phyloP scores from a whole-genome alignment of 192 early-diverging fungal genomes.

The Podila horticola region DNA sequence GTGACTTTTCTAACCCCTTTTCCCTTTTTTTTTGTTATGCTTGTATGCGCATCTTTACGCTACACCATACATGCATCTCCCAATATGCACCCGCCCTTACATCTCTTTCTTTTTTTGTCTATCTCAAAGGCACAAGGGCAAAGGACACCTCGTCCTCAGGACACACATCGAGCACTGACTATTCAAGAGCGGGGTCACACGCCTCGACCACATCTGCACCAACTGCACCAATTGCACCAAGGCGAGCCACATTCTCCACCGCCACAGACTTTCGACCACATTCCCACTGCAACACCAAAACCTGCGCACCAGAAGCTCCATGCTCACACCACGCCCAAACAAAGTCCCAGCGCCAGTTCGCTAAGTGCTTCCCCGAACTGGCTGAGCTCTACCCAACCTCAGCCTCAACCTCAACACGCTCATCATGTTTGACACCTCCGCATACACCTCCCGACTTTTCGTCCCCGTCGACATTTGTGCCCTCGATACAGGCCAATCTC shows the following conservation, averaged over 20 bases:
- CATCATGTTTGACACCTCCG: neutral
- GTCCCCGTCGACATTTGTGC: neutral
- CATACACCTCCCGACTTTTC: slow-evolving; percentile 1
- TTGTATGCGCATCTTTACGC: too few relatives aligned
- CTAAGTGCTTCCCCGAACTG: slow-evolving; percentile 1
- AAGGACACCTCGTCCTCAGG: too few relatives aligned
- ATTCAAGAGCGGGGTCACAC: too few relatives aligned
- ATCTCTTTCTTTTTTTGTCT: too few relatives aligned
- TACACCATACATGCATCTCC: too few relatives aligned
- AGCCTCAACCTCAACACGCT: neutral
- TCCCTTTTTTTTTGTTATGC: too few relatives aligned
- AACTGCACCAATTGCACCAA: neutral
- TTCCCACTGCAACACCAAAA: slow-evolving; percentile 1
- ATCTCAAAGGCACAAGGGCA: too few relatives aligned
- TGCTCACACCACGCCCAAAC: neutral
- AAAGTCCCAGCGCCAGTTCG: neutral
- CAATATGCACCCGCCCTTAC: too few relatives aligned
- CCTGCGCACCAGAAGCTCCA: neutral
- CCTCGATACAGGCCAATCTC: neutral
- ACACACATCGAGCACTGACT: too few relatives aligned
- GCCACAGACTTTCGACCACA: neutral
- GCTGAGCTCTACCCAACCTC: neutral
- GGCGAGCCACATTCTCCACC: neutral
- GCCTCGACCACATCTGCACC: neutral
- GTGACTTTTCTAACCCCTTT: too few relatives aligned